Base-by-base conservation (phyloP, 257 asterid genomes). In the Handroanthus guayacan region DNA sequence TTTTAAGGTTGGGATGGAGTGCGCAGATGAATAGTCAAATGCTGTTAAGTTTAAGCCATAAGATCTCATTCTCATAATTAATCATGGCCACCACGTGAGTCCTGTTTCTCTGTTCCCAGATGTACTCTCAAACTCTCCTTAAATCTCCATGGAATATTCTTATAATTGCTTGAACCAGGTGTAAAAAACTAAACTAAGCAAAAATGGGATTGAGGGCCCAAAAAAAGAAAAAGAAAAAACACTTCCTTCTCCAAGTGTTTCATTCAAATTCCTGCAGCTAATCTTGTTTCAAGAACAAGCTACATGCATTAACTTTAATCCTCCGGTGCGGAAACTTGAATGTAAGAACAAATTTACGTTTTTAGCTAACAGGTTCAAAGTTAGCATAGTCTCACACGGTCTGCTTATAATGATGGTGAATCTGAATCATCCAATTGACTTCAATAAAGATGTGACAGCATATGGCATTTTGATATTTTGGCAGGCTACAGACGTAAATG, bases 61-160 rank as follows among this genome's bases (percentile, higher is more conserved):
- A 80, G 75, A 75, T 70, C 75, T 71, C 75, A 67, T 81, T 76
- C 38, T 43, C 54, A 36, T 81, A 47, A 65, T 76, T 71, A 57
- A 75, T 6, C 5, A 74, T 25, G 20, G 4, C 5, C 38, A 25
- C 75, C 84, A 80, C 84, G 78, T 80, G 75, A 70, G 69, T 34
- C 9, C n/a, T n/a, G 18, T 65, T 5, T 3, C 60, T 45, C 14
- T 58, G 36, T 20, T 41, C 56, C 36, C 76, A 74, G 44, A 63
- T 80, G 66, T 69, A 75, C 78, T 80, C 64, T 69, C 56, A 38
- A 25, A 43, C 54, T 69, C 65, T 63, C 36, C 47, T 18, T 61
- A 71, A 71, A 62, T 69, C 76, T 69, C 64, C 63, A 34, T 51
- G 41, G 67, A 47, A 25, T 25, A 25, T 55, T 11, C 9, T 12